These are phyloP conservation scores for Pugionium dolabratum DNA, from an alignment of 345 rosid genomes.

Conservation along the genomic window DNA sequence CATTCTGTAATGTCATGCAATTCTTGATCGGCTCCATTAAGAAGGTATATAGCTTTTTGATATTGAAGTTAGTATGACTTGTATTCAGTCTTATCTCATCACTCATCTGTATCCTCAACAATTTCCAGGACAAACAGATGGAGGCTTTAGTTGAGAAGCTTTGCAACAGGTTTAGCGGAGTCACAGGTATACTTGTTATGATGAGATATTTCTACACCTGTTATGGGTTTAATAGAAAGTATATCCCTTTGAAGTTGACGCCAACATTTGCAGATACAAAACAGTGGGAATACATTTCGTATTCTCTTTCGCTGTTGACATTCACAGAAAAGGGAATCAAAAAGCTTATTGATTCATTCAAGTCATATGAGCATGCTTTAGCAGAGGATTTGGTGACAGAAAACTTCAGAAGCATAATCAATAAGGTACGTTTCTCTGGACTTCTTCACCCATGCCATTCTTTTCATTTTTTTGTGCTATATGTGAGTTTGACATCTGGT, in stretches of 20 bases:
- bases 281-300: constrained; percentile 92
- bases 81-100: constrained; percentile 22
- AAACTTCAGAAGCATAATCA: constrained; percentile 79
- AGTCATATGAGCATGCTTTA: constrained; percentile 79
- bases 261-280: constrained; percentile 63
- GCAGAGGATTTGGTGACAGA: constrained; percentile 83
- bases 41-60: constrained; percentile 55
- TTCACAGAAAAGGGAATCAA: constrained; percentile 94
- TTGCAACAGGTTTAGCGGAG: constrained; percentile 93
- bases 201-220: constrained; percentile 4
- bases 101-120: constrained; percentile 8
- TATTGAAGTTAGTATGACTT: constrained; percentile 25
- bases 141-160: constrained; percentile 97
- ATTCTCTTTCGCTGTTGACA: constrained; percentile 87
- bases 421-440: constrained; percentile 61
- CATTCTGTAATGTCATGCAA: constrained; percentile 93
- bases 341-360: constrained; percentile 86
- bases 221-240: neutral
- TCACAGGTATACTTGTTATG: constrained; percentile 59
- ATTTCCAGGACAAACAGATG: constrained; percentile 91
- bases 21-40: constrained; percentile 93
- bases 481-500: constrained; percentile 28
- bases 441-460: constrained; percentile 9
- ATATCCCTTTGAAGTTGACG: constrained; percentile 19
- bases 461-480: constrained; percentile 19